Evolutionary conservation across 192 early-diverging fungal genomes (phyloP).

Genomic region (Mortierella alpina): DNA sequence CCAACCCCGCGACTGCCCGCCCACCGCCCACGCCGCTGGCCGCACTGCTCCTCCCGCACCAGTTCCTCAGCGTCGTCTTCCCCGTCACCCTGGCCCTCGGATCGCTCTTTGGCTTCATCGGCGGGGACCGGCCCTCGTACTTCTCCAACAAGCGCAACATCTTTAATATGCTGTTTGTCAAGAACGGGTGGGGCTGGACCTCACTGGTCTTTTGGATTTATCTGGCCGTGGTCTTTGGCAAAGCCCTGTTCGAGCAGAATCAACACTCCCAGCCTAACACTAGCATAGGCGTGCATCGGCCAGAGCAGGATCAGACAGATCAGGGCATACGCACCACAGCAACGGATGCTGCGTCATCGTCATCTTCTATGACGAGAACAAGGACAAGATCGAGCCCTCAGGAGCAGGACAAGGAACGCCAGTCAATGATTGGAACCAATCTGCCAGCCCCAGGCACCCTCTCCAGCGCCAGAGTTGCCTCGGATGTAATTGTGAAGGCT

Average conservation of each 20-base stretch:
- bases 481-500: constrained; percentile 20
- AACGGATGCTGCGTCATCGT: background rate
- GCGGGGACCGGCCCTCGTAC: constrained; percentile 29
- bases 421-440: constrained; percentile 15
- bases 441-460: constrained; percentile 7
- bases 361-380: background rate
- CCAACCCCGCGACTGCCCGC: background rate
- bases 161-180: constrained; percentile 83
- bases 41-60: constrained; percentile 21
- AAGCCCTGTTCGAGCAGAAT: constrained; percentile 25
- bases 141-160: constrained; percentile 80
- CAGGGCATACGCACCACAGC: background rate
- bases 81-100: constrained; percentile 29
- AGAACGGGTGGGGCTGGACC: constrained; percentile 92
- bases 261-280: constrained; percentile 5
- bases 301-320: background rate
- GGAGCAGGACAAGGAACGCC: background rate
- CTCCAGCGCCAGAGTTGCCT: constrained; percentile 10
- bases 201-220: constrained; percentile 67
- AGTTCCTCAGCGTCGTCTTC: constrained; percentile 33
- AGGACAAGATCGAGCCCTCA: constrained; percentile 1
- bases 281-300: background rate
- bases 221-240: constrained; percentile 53
- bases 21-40: constrained; percentile 3
- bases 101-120: constrained; percentile 30